phyloP scores from a whole-genome alignment of 441 rosid species.

The Erysimum pusillum region DNA sequence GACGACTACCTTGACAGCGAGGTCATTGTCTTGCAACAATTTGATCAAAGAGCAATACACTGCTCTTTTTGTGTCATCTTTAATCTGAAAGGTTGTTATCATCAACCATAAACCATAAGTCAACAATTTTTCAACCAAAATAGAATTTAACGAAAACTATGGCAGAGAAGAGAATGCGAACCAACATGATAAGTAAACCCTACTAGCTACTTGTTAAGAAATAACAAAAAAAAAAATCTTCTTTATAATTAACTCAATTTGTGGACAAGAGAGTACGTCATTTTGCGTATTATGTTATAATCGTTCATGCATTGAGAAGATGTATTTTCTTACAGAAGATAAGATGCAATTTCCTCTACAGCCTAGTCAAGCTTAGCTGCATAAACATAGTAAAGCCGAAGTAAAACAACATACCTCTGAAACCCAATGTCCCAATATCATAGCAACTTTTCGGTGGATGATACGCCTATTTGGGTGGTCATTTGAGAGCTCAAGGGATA shows the following conservation, averaged over 20 bases:
- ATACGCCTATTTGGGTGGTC: conserved; percentile 92
- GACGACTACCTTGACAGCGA: conserved; percentile 83
- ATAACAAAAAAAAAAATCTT: not conserved
- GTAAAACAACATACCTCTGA: conserved; percentile 77
- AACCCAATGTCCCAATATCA: conserved; percentile 99
- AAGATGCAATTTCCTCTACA: conserved; percentile 18
- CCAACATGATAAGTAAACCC: conserved; percentile 9
- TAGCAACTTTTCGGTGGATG: conserved; percentile 95
- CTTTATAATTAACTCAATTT: conserved; percentile 24
- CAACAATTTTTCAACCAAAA: conserved; percentile 1
- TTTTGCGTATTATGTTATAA: conserved; percentile 26
- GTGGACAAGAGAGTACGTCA: conserved; percentile 27
- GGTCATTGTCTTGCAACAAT: conserved; percentile 84
- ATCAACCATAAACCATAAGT: conserved; percentile 41
- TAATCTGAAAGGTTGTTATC: conserved; percentile 66
- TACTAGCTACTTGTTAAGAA: conserved; percentile 14
- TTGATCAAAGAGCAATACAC: conserved; percentile 90
- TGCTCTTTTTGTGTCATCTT: conserved; percentile 87
- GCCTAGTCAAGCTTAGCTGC: conserved; percentile 20
- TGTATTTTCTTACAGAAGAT: conserved; percentile 7
- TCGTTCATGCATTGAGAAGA: not conserved
- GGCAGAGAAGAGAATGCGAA: conserved; percentile 13
- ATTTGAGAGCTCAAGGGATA: conserved; percentile 90
- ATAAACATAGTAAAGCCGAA: conserved; percentile 24
- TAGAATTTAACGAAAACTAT: conserved; percentile 4